Base-by-base conservation (phyloP, 176 grass and related monocot genomes). In the Canna indica region DNA sequence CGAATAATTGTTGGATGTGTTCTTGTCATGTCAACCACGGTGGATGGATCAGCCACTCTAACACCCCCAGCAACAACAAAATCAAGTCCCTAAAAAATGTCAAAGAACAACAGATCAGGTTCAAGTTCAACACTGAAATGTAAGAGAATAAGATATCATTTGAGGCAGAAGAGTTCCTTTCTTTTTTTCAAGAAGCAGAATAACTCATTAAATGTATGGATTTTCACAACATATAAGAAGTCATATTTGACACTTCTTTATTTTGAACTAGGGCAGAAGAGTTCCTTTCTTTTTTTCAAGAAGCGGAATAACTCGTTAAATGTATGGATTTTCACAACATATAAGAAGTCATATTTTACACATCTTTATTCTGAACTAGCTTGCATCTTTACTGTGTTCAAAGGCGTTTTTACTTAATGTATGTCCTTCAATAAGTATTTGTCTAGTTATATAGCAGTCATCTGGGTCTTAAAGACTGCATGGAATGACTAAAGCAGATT, bases 21-120 rank as follows among this genome's bases (percentile, higher is more conserved):
- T 83, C 82, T 77, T 9, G 72, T 99, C 94, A 93, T 90, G 75
- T 99, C 94, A 75, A 99, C 89, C n/a, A 99, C 82, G 20, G 94
- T 99, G 36, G 94, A 99, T 64, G 89, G 94, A 44, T 99, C 89
- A 68, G 84, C 86, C 62, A 82, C 77, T 92, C 89, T 92, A 42
- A 83, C 54, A 79, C 86, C 89, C 52, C 90, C 84, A 64, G 92
- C 89, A 71, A 99, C 77, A 85, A 99, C 81, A 86, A 99, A 99
- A 85, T 99, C 94, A 48, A 99, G 80, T 41, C 94, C 94, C 94
- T 93, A 74, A 27, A 76, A 81, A 67, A 71, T 26, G 25, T 42
- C 70, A 78, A 28, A 75, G 3, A 25, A 62, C 31, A 73, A 20
- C 39, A 70, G 56, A 34, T 30, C 32, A 81, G 65, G 61, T 34